Base-by-base conservation (phyloP, 306 rosid genomes). In the Sophora flavescens region DNA sequence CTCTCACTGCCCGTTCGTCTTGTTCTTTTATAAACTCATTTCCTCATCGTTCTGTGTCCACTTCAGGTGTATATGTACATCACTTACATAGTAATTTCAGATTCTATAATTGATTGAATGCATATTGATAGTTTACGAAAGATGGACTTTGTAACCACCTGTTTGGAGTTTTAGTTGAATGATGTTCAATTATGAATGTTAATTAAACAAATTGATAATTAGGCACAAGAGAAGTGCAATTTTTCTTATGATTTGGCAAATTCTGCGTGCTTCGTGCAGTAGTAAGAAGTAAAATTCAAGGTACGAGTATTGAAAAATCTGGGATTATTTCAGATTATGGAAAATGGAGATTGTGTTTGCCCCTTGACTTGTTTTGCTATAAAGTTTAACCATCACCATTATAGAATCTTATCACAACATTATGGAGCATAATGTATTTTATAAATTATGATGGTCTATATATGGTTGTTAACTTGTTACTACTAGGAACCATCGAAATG, bases 231-330 rank as follows among this genome's bases (percentile, higher is more conserved):
- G 15, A 67, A 53, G 60, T 48, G 6, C 7, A 68, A 5, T 6
- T 13, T 80, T 69, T 22, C 4, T 28, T 58, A 16, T 22, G 35
- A 3, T 58, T 48, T n/a, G 5, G 50, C n/a, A 70, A 71, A 62
- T 28, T 42, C 33, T 12, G 28, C 6, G 15, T 64, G 51, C 12
- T 22, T 58, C 18, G 9, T 65, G 11, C 35, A 8, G 26, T 42
- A 56, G 11, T 44, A 17, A 77, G 81, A 68, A 68, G 69, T 57
- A 58, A 68, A 69, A 52, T 45, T 48, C 68, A 67, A 18, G 57
- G 15, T 56, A 76, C 8, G 32, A 14, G 22, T 54, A 10, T 53
- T 32, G 13, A 6, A 26, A 64, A 33, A 22, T 39, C 3, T 8
- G 14, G n/a, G n/a, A 32, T 63, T 7, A 36, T 36, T 38, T 15